phyloP scores from a whole-genome alignment of 2,329 filamentous ascomycete species.

The Aureobasidium sp. region DNA sequence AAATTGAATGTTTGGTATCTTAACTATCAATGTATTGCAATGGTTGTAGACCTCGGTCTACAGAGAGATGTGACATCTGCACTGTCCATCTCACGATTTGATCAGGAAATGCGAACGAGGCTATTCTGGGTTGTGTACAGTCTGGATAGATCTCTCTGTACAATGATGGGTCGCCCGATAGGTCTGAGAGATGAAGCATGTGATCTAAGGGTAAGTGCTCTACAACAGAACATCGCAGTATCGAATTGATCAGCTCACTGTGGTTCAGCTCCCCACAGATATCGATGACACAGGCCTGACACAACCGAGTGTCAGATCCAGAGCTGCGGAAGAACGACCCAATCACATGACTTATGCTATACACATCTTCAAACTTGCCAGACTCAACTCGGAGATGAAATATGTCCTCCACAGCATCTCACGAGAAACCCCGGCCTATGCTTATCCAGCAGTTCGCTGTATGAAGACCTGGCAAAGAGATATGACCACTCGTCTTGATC shows the following conservation, averaged over 20 bases:
- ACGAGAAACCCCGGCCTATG: neutral
- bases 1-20: conserved; percentile 8
- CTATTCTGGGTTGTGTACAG: conserved; percentile 7
- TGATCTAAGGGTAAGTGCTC: neutral
- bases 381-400: conserved; percentile 9
- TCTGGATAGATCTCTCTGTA: conserved; percentile 7
- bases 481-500: neutral
- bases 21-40: conserved; percentile 9
- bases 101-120: conserved; percentile 1
- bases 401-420: conserved; percentile 10
- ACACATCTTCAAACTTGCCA: conserved; percentile 6
- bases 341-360: conserved; percentile 3
- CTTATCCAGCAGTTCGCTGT: conserved; percentile 5
- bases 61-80: neutral
- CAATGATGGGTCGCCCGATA: conserved; percentile 10
- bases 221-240: neutral
- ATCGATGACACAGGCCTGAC: neutral
- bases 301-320: neutral
- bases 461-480: conserved; percentile 6
- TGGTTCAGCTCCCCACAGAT: neutral
- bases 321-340: neutral
- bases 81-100: neutral
- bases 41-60: conserved; percentile 2
- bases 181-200: conserved; percentile 1
- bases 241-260: neutral